A percentile compares a stretch with the other conserved stretches of the same genome.
Evolutionary conservation across 2,329 filamentous ascomycete species (phyloP).

Genomic region (Botryotinia convoluta): DNA sequence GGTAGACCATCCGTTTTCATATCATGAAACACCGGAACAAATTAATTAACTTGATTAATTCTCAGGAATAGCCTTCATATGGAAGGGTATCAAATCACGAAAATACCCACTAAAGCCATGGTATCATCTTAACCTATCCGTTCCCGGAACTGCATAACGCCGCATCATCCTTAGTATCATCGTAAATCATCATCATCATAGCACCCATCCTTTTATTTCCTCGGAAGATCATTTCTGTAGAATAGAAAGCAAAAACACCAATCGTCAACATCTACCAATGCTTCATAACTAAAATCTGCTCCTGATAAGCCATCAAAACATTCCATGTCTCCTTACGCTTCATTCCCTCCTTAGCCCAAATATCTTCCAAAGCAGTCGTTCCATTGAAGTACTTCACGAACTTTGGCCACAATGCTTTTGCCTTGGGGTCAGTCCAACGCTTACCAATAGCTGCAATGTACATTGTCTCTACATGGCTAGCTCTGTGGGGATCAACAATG

Average conservation of each 20-base stretch:
- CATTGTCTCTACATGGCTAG: conserved; percentile 72
- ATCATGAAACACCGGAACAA: background rate
- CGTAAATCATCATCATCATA: background rate
- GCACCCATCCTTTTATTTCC: background rate
- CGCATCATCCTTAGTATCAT: background rate
- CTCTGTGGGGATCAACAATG: conserved; percentile 75
- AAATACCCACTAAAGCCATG: conserved; percentile 7
- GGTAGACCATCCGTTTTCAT: background rate
- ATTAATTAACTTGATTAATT: background rate
- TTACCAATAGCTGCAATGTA: conserved; percentile 62
- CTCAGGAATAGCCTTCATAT: background rate
- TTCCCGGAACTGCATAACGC: background rate
- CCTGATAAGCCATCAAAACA: conserved; percentile 61
- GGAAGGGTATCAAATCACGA: conserved; percentile 3
- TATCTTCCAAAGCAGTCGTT: conserved; percentile 76
- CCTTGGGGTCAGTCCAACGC: conserved; percentile 47
- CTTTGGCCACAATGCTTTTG: conserved; percentile 66
- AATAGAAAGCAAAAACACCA: background rate
- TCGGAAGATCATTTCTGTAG: background rate
- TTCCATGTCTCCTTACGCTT: conserved; percentile 80
- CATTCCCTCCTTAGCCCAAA: conserved; percentile 79
- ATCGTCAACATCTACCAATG: conserved; percentile 58
- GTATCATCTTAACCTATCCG: background rate
- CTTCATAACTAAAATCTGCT: conserved; percentile 63
- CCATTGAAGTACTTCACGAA: conserved; percentile 87